Conservation (phyloP, 257 asterid genomes). For the Primulina tabacum region DNA sequence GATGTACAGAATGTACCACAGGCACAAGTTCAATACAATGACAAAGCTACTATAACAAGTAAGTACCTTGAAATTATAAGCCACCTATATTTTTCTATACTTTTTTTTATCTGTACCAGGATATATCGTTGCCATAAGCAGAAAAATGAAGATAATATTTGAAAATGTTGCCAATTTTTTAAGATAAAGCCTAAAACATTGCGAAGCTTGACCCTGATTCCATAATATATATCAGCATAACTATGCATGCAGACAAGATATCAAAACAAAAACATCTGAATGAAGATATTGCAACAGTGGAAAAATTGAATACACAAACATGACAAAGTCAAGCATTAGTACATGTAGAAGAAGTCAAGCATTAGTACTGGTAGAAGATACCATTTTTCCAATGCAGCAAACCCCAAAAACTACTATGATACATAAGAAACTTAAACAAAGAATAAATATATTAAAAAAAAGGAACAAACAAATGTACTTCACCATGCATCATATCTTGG, state of each 20-base stretch:
- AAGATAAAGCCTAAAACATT: neutral
- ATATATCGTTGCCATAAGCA: neutral
- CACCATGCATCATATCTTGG: neutral
- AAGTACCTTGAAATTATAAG: neutral
- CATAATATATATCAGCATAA: neutral
- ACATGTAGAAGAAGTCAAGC: constrained; percentile 2
- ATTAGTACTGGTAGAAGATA: no score
- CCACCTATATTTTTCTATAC: neutral
- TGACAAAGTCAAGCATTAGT: constrained; percentile 5
- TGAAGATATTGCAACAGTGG: neutral
- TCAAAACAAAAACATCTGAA: neutral
- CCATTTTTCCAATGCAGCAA: neutral
- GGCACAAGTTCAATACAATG: neutral
- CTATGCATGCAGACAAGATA: neutral
- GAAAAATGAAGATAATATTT: neutral
- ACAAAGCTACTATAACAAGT: constrained; percentile 3
- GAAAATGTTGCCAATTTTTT: constrained; percentile 5
- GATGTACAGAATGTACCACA: constrained; percentile 12
- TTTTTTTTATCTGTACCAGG: no score
- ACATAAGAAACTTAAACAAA: neutral
- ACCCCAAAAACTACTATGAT: neutral
- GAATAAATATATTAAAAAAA: no score
- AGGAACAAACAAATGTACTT: neutral
- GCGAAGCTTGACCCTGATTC: neutral
- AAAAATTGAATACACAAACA: neutral